These are phyloP conservation scores for Cyberlindnera galapagoensis DNA, from an alignment of 805 yeast genomes.

Conservation along the genomic window DNA sequence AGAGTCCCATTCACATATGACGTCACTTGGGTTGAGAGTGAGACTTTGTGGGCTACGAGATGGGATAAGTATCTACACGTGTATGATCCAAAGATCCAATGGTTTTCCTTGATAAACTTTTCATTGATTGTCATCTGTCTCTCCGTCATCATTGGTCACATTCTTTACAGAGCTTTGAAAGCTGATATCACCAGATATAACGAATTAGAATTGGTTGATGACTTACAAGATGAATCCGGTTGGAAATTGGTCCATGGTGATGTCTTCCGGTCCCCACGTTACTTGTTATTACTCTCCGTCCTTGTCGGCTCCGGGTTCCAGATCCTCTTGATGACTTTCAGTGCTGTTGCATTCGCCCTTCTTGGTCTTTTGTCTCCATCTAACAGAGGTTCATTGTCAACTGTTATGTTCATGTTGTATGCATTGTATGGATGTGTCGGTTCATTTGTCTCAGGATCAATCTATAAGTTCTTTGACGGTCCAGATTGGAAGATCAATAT, in stretches of 20 bases:
- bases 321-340: slow-evolving; percentile 65
- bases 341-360: slow-evolving; percentile 75
- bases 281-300: slow-evolving; percentile 66
- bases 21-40: slow-evolving; percentile 62
- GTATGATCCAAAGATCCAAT: slow-evolving; percentile 88
- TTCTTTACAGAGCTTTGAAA: slow-evolving; percentile 70
- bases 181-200: slow-evolving; percentile 85
- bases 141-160: slow-evolving; percentile 71
- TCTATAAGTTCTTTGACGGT: slow-evolving; percentile 89
- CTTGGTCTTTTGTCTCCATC: slow-evolving; percentile 90
- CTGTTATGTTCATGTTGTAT: slow-evolving; percentile 81
- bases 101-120: slow-evolving; percentile 89
- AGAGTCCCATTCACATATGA: slow-evolving; percentile 80
- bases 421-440: slow-evolving; percentile 78
- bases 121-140: slow-evolving; percentile 73
- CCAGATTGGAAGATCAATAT: slow-evolving; percentile 84
- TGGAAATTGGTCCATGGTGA: slow-evolving; percentile 97
- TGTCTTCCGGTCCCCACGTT: slow-evolving; percentile 78
- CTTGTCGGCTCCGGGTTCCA: slow-evolving; percentile 87
- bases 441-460: slow-evolving; percentile 78
- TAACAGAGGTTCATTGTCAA: slow-evolving; percentile 87
- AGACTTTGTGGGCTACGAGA: slow-evolving; percentile 92
- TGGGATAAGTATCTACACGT: slow-evolving; percentile 96
- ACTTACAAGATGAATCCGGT: slow-evolving; percentile 87
- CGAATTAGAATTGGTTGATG: slow-evolving; percentile 81